Base-by-base conservation (phyloP, 257 asterid species). In the Fraxinus excelsior region DNA sequence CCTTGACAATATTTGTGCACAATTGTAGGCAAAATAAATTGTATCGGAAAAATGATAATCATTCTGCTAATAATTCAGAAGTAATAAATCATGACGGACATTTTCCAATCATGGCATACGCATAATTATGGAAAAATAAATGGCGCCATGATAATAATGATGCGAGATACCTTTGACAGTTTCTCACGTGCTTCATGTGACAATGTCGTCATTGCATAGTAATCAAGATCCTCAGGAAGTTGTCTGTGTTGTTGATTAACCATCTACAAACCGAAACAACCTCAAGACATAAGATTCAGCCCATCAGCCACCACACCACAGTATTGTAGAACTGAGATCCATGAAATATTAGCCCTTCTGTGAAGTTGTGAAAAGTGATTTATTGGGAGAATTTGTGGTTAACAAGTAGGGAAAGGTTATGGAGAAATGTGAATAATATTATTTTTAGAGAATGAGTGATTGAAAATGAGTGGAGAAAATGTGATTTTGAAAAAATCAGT, bases 171-270 rank as follows among this genome's bases (percentile, higher is more conserved):
- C 98, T 95, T 93, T 1, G 99, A 88, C 79, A 95, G 89, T 83
- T 95, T 95, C 85, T 95, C 99, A 42, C 99, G 97, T 60, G 97
- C 89, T 87, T 95, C 98, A 68, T 88, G 92, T 1, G 98, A 95
- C 85, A 95, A 80, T 49, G 98, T 93, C 25, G 83, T 80, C 92
- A 95, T 90, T 18, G 97, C 86, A 79, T 76, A 79, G 83, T 93
- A 95, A 85, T 95, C 99, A 31, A 95, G 85, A 81, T 88, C 90
- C 28, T 84, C 94, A 0, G 98, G 92, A 58, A 95, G 94, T 68
- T 82, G 87, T 82, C 78, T 93, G 87, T 91, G 97, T 79, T 95
- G 97, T 80, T 87, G 88, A 79, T 91, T 96, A 83, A 78, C 92
- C 96, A 95, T 91, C 99, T 94, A 86, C 66, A 77, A 78, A 82